A percentile compares a stretch with the other conserved stretches of the same genome.
These are phyloP conservation scores for Amanita jacksonii DNA, from an alignment of 768 basidiomycete genomes.

Conservation along the genomic window DNA sequence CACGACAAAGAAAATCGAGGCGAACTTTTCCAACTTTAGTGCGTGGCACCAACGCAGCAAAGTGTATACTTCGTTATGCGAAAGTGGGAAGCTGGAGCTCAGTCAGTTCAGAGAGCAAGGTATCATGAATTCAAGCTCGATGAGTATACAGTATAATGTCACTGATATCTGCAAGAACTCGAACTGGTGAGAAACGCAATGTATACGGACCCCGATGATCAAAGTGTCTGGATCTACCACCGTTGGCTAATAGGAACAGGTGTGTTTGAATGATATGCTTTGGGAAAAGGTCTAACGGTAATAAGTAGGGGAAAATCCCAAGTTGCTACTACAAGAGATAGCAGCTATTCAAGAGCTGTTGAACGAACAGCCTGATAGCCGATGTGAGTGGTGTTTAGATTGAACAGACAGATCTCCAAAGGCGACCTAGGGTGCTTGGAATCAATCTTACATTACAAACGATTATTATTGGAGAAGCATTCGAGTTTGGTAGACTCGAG, in stretches of 20 bases:
- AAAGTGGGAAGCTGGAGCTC: conserved; percentile 40
- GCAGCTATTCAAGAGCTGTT: conserved; percentile 71
- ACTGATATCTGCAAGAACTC: conserved; percentile 54
- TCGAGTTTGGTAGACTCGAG: conserved; percentile 21
- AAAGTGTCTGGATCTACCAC: conserved; percentile 98
- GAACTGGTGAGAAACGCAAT: conserved; percentile 88
- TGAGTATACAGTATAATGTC: not conserved
- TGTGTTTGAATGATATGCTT: conserved; percentile 20
- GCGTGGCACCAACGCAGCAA: conserved; percentile 98
- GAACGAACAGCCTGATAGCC: conserved; percentile 85
- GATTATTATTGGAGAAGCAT: conserved; percentile 48
- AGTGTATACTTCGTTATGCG: conserved; percentile 60
- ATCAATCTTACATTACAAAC: conserved; percentile 78
- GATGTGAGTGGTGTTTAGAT: conserved; percentile 46
- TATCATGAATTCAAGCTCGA: conserved; percentile 26
- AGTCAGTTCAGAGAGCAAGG: conserved; percentile 60
- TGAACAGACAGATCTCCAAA: not conserved
- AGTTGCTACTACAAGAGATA: conserved; percentile 67
- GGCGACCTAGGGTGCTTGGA: conserved; percentile 80
- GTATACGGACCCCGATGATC: conserved; percentile 94
- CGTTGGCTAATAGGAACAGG: conserved; percentile 90
- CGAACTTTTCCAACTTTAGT: conserved; percentile 95
- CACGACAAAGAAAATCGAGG: conserved; percentile 84
- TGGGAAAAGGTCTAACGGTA: conserved; percentile 2
- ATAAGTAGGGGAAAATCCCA: conserved; percentile 47